Evolutionary conservation across 148 eudicot genomes (phyloP), one percentile per base, ranked within the genome.

Genomic region (Limonium bicolor): DNA sequence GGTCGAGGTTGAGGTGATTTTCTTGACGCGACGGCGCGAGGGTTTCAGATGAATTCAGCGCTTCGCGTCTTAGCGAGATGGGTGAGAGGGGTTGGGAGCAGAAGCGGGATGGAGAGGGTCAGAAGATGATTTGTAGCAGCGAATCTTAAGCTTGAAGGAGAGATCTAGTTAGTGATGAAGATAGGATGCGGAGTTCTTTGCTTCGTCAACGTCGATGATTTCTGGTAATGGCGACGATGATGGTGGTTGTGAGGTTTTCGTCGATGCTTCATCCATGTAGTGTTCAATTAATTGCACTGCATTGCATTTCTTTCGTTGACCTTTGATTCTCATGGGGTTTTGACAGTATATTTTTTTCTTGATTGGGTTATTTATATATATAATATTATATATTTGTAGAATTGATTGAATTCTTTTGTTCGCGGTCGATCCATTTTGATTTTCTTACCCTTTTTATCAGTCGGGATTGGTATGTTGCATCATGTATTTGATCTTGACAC

Each of bases 141-240:
- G 29, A 68, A 90, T 60, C 77, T 79, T 8, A 88, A 70, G 61
- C 72, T 80, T 12, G 86, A 83, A 74, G 70, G 43, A 59, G 76
- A 44, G 96, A 83, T 41, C 68, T 62, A 44, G 56, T 70, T 5
- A 70, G 35, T 22, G 92, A 80, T 16, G 94, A 83, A 41, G 86
- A 88, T 0, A 64, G 61, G 94, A 88, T 52, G 74, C 69, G 0
- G 97, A 80, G 56, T 58, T 80, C 27, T 77, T 83, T 28, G 54
- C 70, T 15, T 53, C 70, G 44, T 59, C 68, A 46, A n/a, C 47
- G n/a, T n/a, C n/a, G n/a, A n/a, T n/a, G n/a, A n/a, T n/a, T n/a
- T n/a, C n/a, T n/a, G n/a, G n/a, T 24, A 77, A 75, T 28, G 83
- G 94, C 52, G 97, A 88, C 72, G 81, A 83, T 57, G 74, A 82